Evolutionary conservation across 495 filamentous ascomycete species (phyloP), one percentile per base, ranked within the genome.

Genomic region (Trichoderma parareesei): DNA sequence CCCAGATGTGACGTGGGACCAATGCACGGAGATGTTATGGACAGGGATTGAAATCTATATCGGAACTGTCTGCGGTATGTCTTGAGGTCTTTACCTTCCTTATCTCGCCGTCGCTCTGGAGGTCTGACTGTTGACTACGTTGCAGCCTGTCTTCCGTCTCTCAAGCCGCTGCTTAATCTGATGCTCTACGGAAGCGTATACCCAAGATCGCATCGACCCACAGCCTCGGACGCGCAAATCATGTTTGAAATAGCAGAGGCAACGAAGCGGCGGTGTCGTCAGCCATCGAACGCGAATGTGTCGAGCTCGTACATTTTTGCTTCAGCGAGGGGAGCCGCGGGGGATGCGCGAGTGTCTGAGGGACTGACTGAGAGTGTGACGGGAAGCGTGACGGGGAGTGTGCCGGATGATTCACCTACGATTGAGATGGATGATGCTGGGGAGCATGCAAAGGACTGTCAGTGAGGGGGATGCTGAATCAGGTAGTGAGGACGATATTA

Each of bases 1-100:
- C 4, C 27, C 27, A 9, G 53, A 57, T 37, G 53, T 57, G 35
- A 57, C 53, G 3, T 57, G 53, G 53, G 27, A 57, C 2, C 9
- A 57, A 35, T 57, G 53, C 53, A 37, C 27, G 9, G 53, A 57
- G 14, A 57, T 57, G 53, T 35, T 13, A 38, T 57, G 53, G 53
- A 57, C 53, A 14, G 53, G 53, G 4, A 27, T 57, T 38, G 53
- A 57, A 57, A 13, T 13, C 27, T 57, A 35, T 16, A 14, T 57
- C 6, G 53, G 53, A 9, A 57, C 53, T 16, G 53, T 57, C 27
- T 57, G 53, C 37, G 53, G 53, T 37, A 57, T 57, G 53, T 37
- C 6, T 27, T 18, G n/a, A 27, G 27, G 2, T 27, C 27, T 27
- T 4, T 8, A 8, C n/a, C 37, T 11, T 38, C 53, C 10, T 35